Evolutionary conservation across 345 rosid species (phyloP), one percentile per base, ranked within the genome.

Genomic region (Isatis tinctoria): DNA sequence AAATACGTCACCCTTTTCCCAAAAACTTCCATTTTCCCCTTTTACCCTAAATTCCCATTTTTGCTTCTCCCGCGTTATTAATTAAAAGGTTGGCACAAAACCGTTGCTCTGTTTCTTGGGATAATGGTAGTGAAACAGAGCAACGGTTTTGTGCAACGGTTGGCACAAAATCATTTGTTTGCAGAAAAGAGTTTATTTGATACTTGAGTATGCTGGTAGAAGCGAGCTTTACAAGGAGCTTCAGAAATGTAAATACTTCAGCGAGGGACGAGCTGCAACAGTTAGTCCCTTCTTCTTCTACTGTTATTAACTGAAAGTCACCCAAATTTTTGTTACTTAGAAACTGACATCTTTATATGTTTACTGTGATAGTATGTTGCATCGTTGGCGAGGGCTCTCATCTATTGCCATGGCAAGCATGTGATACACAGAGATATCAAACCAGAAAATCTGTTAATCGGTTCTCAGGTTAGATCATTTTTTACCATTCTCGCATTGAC

Each of bases 371-470:
- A 96, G 99, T 92, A 92, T 81, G 98, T 96, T 68, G 99, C 99
- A 14, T 92, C 98, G 0, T 80, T 96, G 77, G 98, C 99, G 57
- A 88, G 96, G 51, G 99, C 98, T 14, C 89, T 96, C 83, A 92
- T 96, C 56, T 96, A 92, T 73, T 96, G 99, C 80, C 99, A 96
- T 80, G 96, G 99, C 43, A 96, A 96, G 82, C 99, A 96, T 80
- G 95, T 96, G 41, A 96, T 92, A 44, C 98, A 96, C 86, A 73
- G 99, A 84, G 99, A 96, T 67, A 96, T 96, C 40, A 96, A 96
- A 65, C 99, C 99, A 53, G 99, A 96, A 81, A 96, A 96, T 69
- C 87, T 92, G 20, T 76, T 96, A 48, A 78, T 88, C 60, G 99
- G 97, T 64, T 87, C 91, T 73, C 88, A 92, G 97, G 98, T 95